phyloP scores from a whole-genome alignment of 2,329 filamentous ascomycete species.

The Alternaria angustiovoidea region DNA sequence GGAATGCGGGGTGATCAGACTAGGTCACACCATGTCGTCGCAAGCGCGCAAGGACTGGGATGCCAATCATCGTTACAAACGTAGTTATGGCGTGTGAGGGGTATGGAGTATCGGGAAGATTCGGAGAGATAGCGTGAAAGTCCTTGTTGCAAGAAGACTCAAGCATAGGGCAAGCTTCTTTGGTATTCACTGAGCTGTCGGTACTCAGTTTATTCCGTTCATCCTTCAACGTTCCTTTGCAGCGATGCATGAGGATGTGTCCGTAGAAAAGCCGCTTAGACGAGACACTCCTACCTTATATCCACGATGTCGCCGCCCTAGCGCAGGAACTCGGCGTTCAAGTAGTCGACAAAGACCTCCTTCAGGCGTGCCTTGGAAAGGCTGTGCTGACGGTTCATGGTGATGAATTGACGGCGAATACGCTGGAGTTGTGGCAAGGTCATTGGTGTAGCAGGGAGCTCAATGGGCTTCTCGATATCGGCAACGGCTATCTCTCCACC shows the following conservation, averaged over 20 bases:
- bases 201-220: not conserved
- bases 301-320: constrained; percentile 19
- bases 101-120: constrained; percentile 13
- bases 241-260: not conserved
- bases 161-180: not conserved
- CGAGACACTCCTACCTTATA: constrained; percentile 12
- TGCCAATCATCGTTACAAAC: not conserved
- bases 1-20: constrained; percentile 10
- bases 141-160: not conserved
- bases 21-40: constrained; percentile 27
- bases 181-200: not conserved
- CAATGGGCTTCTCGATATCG: constrained; percentile 65
- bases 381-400: constrained; percentile 72
- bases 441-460: constrained; percentile 71
- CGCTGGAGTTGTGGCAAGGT: constrained; percentile 80
- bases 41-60: constrained; percentile 11
- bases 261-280: constrained; percentile 7
- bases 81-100: not conserved
- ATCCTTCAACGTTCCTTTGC: not conserved
- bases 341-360: constrained; percentile 51
- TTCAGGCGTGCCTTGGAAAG: constrained; percentile 51
- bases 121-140: constrained; percentile 8
- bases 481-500: constrained; percentile 66
- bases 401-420: constrained; percentile 78
- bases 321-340: constrained; percentile 48